phyloP scores from a whole-genome alignment of 495 filamentous ascomycete genomes.

The Talaromyces borbonicus region DNA sequence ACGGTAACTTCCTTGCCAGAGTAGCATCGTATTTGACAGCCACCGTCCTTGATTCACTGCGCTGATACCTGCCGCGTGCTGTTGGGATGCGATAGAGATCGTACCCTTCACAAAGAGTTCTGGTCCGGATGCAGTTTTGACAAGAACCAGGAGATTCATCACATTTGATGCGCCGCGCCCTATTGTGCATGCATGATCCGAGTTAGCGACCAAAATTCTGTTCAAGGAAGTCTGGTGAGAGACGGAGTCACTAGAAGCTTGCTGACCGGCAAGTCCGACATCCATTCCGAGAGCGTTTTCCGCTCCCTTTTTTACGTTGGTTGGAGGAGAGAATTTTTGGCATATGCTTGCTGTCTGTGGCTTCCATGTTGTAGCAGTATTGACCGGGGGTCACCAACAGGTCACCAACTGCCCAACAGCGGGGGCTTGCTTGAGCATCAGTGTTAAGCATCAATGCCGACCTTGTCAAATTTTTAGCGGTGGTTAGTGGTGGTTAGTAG shows the following conservation, averaged over 20 bases:
- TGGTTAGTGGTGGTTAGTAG: no score
- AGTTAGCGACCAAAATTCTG: neutral
- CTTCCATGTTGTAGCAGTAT: no score
- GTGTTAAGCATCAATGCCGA: no score
- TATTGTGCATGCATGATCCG: no score
- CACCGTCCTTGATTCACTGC: neutral
- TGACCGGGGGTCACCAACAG: no score
- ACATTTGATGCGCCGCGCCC: constrained; percentile 14
- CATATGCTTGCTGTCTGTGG: no score
- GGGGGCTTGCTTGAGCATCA: no score
- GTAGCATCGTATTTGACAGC: no score
- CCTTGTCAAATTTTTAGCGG: no score
- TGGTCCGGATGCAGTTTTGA: constrained; percentile 11
- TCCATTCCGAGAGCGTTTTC: neutral
- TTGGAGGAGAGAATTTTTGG: no score
- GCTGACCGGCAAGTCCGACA: neutral
- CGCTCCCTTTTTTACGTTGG: neutral
- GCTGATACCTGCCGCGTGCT: constrained; percentile 3
- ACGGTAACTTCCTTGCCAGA: neutral
- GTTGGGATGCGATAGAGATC: constrained; percentile 7
- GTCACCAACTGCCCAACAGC: no score
- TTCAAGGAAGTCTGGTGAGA: neutral
- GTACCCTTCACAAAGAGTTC: constrained; percentile 10
- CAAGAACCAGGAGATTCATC: constrained; percentile 15
- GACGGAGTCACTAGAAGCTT: no score